Percentiles rank a stretch among this genome's conserved stretches.
Conservation (phyloP, 1,139 yeast species). For the Candida glucosophila region DNA sequence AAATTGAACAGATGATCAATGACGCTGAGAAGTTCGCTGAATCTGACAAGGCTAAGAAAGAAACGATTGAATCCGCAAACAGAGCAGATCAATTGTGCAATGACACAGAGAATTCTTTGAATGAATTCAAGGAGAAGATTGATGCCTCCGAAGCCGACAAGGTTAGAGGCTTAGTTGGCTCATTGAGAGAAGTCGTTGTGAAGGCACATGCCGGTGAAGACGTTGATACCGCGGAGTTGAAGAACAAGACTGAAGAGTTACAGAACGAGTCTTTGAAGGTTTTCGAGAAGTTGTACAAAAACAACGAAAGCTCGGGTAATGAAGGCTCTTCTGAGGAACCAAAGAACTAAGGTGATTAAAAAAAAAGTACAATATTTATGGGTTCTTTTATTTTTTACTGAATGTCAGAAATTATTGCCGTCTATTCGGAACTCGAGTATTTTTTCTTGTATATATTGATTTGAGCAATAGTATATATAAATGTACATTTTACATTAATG, state of each 20-base stretch:
- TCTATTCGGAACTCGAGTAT: no score
- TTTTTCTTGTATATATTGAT: no score
- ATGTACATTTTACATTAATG: no score
- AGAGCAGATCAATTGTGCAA: constrained; percentile 94
- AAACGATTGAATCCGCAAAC: constrained; percentile 91
- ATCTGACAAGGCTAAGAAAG: constrained; percentile 91
- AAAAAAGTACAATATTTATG: no score
- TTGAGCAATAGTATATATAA: no score
- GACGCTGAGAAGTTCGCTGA: constrained; percentile 98
- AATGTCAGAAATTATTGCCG: no score
- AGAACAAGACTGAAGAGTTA: constrained; percentile 89
- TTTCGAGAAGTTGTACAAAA: constrained; percentile 94
- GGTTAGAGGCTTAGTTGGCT: constrained; percentile 67
- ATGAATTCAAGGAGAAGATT: constrained; percentile 89
- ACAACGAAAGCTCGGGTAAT: constrained; percentile 34
- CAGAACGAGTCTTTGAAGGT: constrained; percentile 88
- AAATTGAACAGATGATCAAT: constrained; percentile 96
- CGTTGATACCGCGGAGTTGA: constrained; percentile 75
- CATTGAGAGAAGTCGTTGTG: constrained; percentile 83
- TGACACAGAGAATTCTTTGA: constrained; percentile 91
- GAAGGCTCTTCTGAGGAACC: constrained; percentile 27
- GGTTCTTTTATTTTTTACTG: no score
- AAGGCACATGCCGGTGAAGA: constrained; percentile 92
- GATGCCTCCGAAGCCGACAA: constrained; percentile 82
- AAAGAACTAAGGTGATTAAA: constrained; percentile 26